Percentiles rank a stretch among this genome's conserved stretches.
phyloP scores from a whole-genome alignment of 306 rosid genomes.

The Quercus rubra region DNA sequence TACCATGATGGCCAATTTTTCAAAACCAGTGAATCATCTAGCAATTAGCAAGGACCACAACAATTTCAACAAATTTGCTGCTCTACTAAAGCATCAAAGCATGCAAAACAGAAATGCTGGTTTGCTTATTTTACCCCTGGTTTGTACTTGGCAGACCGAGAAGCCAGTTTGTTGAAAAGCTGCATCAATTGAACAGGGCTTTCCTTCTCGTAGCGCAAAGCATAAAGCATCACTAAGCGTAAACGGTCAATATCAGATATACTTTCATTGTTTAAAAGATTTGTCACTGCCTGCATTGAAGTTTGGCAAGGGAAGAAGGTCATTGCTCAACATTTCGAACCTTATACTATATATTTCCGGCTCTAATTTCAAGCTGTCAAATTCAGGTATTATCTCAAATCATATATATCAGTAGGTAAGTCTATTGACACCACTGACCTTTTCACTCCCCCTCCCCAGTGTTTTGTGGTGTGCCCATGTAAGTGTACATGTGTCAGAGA shows the following conservation, averaged over 20 bases:
- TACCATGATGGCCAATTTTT: slow-evolving; percentile 29
- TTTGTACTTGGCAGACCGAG: slow-evolving; percentile 70
- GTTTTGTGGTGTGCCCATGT: too few relatives aligned
- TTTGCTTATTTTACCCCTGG: slow-evolving; percentile 55
- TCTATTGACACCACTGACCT: too few relatives aligned
- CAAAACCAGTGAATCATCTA: slow-evolving; percentile 28
- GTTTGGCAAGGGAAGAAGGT: slow-evolving; percentile 25
- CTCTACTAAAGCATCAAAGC: neutral
- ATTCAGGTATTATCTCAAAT: slow-evolving; percentile 6
- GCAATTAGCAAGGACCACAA: slow-evolving; percentile 11
- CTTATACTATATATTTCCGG: neutral
- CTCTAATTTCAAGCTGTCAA: neutral
- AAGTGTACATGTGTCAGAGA: too few relatives aligned
- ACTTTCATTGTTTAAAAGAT: slow-evolving; percentile 69
- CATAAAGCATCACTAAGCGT: slow-evolving; percentile 86
- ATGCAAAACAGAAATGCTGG: slow-evolving; percentile 1
- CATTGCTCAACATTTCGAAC: neutral
- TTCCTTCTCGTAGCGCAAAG: slow-evolving; percentile 91
- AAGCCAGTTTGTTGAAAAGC: slow-evolving; percentile 76
- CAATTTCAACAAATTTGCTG: slow-evolving; percentile 2
- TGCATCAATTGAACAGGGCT: slow-evolving; percentile 92
- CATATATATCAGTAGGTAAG: neutral
- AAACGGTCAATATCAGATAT: slow-evolving; percentile 69
- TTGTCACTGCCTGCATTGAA: slow-evolving; percentile 71
- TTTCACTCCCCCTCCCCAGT: too few relatives aligned